phyloP scores from a whole-genome alignment of 1,284 basidiomycete genomes.

The Stereum hirsutum region DNA sequence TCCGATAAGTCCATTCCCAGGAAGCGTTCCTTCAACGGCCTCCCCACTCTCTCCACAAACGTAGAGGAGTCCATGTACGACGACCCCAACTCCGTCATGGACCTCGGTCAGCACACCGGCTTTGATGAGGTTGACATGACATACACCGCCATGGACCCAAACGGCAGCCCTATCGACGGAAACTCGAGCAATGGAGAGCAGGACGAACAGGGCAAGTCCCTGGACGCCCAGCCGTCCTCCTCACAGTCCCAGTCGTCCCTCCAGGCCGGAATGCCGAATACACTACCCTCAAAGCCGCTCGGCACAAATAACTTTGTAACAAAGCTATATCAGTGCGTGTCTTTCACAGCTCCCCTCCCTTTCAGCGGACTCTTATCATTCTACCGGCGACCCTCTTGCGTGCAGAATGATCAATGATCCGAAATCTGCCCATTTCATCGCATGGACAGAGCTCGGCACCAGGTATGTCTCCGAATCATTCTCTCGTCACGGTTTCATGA shows the following conservation, averaged over 20 bases:
- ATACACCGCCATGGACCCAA: conserved; percentile 24
- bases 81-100: conserved; percentile 16
- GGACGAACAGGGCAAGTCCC: conserved; percentile 24
- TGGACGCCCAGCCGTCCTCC: conserved; percentile 16
- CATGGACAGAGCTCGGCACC: conserved; percentile 71
- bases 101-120: conserved; percentile 17
- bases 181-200: conserved; percentile 35
- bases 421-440: conserved; percentile 68
- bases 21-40: conserved; percentile 52
- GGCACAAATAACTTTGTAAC: conserved; percentile 77
- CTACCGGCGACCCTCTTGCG: neutral
- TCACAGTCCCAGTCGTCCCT: conserved; percentile 10
- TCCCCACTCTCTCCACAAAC: conserved; percentile 28
- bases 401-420: conserved; percentile 73
- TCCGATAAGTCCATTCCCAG: conserved; percentile 42
- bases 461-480: conserved; percentile 27
- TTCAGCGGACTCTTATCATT: conserved; percentile 1
- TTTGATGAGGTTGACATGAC: conserved; percentile 45
- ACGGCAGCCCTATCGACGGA: conserved; percentile 46
- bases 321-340: conserved; percentile 71
- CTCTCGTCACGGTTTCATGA: neutral
- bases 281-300: conserved; percentile 50
- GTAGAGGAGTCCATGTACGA: conserved; percentile 25
- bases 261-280: conserved; percentile 29
- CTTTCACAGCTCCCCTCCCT: conserved; percentile 1